Evolutionary conservation across 2,329 filamentous ascomycete genomes (phyloP), one percentile per base, ranked within the genome.

Genomic region (Fusarium graminum): DNA sequence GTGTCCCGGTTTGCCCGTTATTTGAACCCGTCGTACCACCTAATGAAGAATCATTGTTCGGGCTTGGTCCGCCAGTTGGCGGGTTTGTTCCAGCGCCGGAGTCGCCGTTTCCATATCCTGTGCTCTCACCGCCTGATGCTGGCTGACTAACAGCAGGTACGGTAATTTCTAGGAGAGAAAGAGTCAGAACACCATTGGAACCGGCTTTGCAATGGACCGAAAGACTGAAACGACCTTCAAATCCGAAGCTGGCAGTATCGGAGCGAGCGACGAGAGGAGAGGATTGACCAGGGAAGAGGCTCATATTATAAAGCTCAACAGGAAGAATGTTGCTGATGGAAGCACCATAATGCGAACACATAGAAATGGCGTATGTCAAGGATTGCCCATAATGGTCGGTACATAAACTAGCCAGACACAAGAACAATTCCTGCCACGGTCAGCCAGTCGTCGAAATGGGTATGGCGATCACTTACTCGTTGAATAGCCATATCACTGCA

Each of bases 141-240:
- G 59, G 22, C n/a, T 45, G 53, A 14, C 39, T 29, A 17, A 43
- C 65, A 7, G 71, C 46, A 44, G 63, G 56, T 38, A 69, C 38
- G 4, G 52, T 50, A 11, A 67, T 42, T 12, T 61, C 57, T 9
- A 68, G 66, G 7, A 74, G 38, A 34, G 74, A 74, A 12, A 76
- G 43, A 8, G 74, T 78, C 4, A 79, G 62, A 22, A 76, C 63
- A 16, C 75, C 77, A 44, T 77, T 71, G n/a, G 70, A 52, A 2
- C 76, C 76, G 50, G 75, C 68, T 29, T 70, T 69, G 46, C 74
- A 78, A 7, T 71, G 68, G 13, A 77, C 46, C 30, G 63, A 62
- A 47, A 76, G 50, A 6, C 70, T 65, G n/a, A 77, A 57, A 2
- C 63, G 65, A 10, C 59, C 63, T 19, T 70, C 64, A 49, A 74